Base-by-base conservation (phyloP, 2,329 filamentous ascomycete genomes). In the Cadophora sp. region DNA sequence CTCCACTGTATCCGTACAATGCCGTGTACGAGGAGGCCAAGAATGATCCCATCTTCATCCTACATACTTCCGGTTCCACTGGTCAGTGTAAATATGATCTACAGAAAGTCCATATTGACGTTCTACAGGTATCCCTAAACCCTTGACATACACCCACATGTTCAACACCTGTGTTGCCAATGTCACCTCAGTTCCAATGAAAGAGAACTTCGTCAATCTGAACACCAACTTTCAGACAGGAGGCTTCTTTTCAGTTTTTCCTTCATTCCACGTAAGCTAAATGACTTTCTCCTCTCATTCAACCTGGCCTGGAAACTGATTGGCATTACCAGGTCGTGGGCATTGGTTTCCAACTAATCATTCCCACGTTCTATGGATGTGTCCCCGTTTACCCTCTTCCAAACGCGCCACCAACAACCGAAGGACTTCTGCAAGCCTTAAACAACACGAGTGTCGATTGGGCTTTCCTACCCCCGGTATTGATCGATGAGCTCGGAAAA, bases 401-500 rank as follows among this genome's bases (percentile, higher is more conserved):
- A 2, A 43, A 5, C 4, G 55, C 55, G 27, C 55, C 55, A 43
- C 55, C 55, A 39, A 39, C 55, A 36, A 59, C 36, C 3, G 55
- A 59, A 41, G 55, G 55, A 7, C 41, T 59, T 36, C 55, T 59
- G 1, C n/a, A 59, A 41, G 55, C 55, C 14, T n/a, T 59, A n/a
- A 59, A 59, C 30, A 11, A 59, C 22, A 59, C 55, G n/a, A 43
- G n/a, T 9, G n/a, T 64, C 4, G 61, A 64, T 16, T 64, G 61
- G 61, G 64, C 64, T n/a, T 56, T 66, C 41, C 24, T 66, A 14
- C 41, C 59, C 4, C 64, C 64, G 6, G 48, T 59, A 3, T 14
- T 66, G 18, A 59, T 66, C 13, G 64, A 51, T 16, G 64, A 66
- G 14, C 22, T 66, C 3, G 50, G 64, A 36, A 55, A 55, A 20